Conservation (phyloP, 1,284 basidiomycete genomes). For the Ganoderma lucidum region DNA sequence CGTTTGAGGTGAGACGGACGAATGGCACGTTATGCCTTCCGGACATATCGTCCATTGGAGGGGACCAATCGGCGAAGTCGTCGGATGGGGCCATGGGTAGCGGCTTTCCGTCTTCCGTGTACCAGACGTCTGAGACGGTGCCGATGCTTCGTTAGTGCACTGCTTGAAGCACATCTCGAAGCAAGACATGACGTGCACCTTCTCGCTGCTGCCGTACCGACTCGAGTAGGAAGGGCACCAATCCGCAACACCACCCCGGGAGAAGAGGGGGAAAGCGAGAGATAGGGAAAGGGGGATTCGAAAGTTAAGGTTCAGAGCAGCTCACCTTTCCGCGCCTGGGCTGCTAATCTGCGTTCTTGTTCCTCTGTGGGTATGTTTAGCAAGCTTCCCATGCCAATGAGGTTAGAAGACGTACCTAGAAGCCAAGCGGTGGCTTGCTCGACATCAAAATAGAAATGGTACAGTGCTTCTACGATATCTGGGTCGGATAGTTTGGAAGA, state of each 20-base stretch:
- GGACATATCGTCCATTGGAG: constrained; percentile 27
- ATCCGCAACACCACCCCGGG: constrained; percentile 30
- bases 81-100: constrained; percentile 39
- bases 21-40: constrained; percentile 39
- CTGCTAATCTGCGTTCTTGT: constrained; percentile 59
- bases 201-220: constrained; percentile 40
- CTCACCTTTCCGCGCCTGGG: constrained; percentile 87
- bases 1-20: constrained; percentile 37
- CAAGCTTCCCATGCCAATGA: not conserved
- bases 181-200: constrained; percentile 42
- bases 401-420: constrained; percentile 52
- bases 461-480: constrained; percentile 84
- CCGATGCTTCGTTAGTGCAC: constrained; percentile 25
- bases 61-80: constrained; percentile 35
- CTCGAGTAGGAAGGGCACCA: constrained; percentile 32
- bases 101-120: constrained; percentile 36
- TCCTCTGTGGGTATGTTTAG: constrained; percentile 54
- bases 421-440: constrained; percentile 81
- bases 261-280: constrained; percentile 26
- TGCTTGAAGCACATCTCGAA: constrained; percentile 20
- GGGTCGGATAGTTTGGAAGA: constrained; percentile 75
- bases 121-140: constrained; percentile 21
- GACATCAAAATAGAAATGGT: constrained; percentile 91
- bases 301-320: constrained; percentile 41
- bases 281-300: constrained; percentile 37